phyloP scores from a whole-genome alignment of 352 stramenopile species.

The Phytophthora idaei region DNA sequence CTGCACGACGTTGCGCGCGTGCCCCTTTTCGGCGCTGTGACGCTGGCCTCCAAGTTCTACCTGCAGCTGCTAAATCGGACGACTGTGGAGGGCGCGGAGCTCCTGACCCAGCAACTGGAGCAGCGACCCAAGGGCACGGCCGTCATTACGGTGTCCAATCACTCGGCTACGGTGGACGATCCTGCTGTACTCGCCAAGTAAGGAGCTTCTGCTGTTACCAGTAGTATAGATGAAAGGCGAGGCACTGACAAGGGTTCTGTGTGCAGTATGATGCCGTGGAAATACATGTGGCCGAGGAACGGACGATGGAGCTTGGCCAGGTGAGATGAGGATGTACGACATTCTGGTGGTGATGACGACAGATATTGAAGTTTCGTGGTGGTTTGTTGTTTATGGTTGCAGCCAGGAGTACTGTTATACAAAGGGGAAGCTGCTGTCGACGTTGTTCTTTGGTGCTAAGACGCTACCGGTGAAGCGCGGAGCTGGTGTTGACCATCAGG shows the following conservation, averaged over 20 bases:
- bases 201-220: slow-evolving; percentile 11
- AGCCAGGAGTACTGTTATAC: slow-evolving; percentile 89
- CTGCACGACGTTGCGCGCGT: slow-evolving; percentile 60
- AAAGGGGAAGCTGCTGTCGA: slow-evolving; percentile 54
- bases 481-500: slow-evolving; percentile 71
- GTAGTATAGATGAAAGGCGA: neutral
- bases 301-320: slow-evolving; percentile 79
- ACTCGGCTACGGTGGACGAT: slow-evolving; percentile 85
- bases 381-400: neutral
- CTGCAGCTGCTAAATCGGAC: slow-evolving; percentile 59
- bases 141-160: slow-evolving; percentile 86
- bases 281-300: slow-evolving; percentile 55
- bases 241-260: slow-evolving; percentile 7
- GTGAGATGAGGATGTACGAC: slow-evolving; percentile 25
- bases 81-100: slow-evolving; percentile 47
- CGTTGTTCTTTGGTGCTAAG: slow-evolving; percentile 75
- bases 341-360: slow-evolving; percentile 19
- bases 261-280: slow-evolving; percentile 77
- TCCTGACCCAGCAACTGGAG: slow-evolving; percentile 50
- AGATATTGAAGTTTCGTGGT: neutral
- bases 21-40: slow-evolving; percentile 56
- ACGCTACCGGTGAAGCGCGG: slow-evolving; percentile 76
- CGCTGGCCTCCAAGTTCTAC: slow-evolving; percentile 61
- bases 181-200: slow-evolving; percentile 71
- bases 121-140: slow-evolving; percentile 49